Conservation (phyloP, 345 rosid genomes). For the Salix arbutifolia region DNA sequence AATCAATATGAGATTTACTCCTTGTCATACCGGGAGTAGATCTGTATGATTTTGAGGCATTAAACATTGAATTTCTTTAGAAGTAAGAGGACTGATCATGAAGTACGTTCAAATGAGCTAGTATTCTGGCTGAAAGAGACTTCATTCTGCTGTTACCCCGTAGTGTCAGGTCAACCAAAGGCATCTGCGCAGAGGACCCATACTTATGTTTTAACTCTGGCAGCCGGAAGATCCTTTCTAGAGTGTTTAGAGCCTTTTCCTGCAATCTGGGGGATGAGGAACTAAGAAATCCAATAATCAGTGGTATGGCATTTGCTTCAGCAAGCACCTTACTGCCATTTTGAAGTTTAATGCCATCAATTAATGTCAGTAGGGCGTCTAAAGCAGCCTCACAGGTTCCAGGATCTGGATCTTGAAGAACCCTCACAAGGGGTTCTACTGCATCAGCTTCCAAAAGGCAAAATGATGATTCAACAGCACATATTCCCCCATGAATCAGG, state of each 20-base stretch:
- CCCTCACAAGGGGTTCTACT: slow-evolving; percentile 42
- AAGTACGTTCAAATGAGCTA: slow-evolving; percentile 63
- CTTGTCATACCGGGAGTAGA: not conserved
- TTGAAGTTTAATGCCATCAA: slow-evolving; percentile 48
- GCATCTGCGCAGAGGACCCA: slow-evolving; percentile 55
- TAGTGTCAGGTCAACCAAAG: slow-evolving; percentile 60
- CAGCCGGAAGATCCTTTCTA: slow-evolving; percentile 58
- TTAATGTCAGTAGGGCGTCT: slow-evolving; percentile 57
- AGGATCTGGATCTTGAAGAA: slow-evolving; percentile 46
- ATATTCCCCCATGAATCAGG: slow-evolving; percentile 51
- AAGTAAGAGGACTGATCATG: slow-evolving; percentile 65
- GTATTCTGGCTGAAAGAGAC: slow-evolving; percentile 59
- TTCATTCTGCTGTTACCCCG: slow-evolving; percentile 53
- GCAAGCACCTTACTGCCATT: slow-evolving; percentile 56
- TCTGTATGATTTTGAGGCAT: not conserved
- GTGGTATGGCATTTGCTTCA: slow-evolving; percentile 45
- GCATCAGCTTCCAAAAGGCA: slow-evolving; percentile 67
- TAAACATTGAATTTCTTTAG: slow-evolving; percentile 18
- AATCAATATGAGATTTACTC: not conserved
- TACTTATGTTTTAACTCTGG: slow-evolving; percentile 54
- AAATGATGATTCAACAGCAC: slow-evolving; percentile 53
- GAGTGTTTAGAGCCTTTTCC: slow-evolving; percentile 50
- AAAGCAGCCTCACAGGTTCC: slow-evolving; percentile 51
- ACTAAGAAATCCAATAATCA: slow-evolving; percentile 44
- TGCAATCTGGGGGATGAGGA: slow-evolving; percentile 46